Evolutionary conservation across 2,329 filamentous ascomycete genomes (phyloP), one percentile per base, ranked within the genome.

Genomic region (Penicillium sp.): DNA sequence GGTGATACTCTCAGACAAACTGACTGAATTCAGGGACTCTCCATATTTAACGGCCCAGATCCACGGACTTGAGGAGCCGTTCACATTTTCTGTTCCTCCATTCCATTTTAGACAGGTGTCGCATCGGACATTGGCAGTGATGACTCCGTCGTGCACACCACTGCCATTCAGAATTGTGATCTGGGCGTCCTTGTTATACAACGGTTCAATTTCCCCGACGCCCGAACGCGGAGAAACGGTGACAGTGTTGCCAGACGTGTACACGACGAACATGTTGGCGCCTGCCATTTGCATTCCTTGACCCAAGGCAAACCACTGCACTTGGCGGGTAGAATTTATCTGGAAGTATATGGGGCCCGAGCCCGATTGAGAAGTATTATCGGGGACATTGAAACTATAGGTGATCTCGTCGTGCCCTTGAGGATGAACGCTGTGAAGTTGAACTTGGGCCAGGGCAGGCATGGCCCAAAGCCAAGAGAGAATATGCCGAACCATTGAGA

Each of bases 261-360:
- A 86, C 6, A 84, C 73, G 41, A 85, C 71, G 64, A 86, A 85
- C 45, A 86, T 84, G 65, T 84, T 83, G 6, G 83, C 68, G 23
- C 77, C 79, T 16, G 67, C 60, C 83, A 86, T 86, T 21, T 66
- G 59, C 2, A 61, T 71, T 27, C 83, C 83, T 65, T 85, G 81
- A 8, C 82, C 83, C 4, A 86, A 67, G 4, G 76, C 80, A 34
- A 83, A 75, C 79, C 80, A 86, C 68, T 78, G 68, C 63, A 82
- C 77, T 6, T 66, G 74, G 39, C 75, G 77, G 2, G 83, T 82
- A 3, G 80, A 80, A 44, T 75, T 78, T 47, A 86, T 75, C 55
- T 83, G 81, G 63, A 86, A 80, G 68, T 78, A 86, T 50, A 86
- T 80, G 56, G 84, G 80, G 23, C 83, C 82, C 34, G 62, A 73